Conservation (phyloP, 2,329 filamentous ascomycete genomes). For the Claviceps quebecensis region DNA sequence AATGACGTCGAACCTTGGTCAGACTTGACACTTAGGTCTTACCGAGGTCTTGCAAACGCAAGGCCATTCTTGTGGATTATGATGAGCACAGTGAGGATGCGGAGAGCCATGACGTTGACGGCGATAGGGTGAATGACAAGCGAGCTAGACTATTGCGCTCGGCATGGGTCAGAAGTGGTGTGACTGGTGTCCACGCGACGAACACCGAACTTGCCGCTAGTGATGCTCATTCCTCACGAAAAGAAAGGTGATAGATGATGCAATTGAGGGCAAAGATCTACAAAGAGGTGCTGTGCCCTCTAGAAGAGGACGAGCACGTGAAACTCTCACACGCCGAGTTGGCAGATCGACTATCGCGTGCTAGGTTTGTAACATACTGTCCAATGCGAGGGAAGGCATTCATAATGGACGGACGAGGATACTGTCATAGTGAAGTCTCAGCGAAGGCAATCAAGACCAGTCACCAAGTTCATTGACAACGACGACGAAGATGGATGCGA, state of each 20-base stretch:
- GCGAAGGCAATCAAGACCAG: constrained; percentile 11
- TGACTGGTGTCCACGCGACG: background rate
- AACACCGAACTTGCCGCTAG: background rate
- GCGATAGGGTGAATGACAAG: background rate
- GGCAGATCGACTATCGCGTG: no score
- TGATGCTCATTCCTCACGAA: constrained; percentile 1
- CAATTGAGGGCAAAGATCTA: background rate
- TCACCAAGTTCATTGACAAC: constrained; percentile 7
- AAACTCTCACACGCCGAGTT: no score
- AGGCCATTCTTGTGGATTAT: no score
- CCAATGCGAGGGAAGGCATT: constrained; percentile 8
- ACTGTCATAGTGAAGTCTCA: background rate
- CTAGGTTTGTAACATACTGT: constrained; percentile 1
- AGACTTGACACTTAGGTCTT: no score
- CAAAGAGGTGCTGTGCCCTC: background rate
- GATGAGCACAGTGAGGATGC: no score
- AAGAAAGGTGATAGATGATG: background rate
- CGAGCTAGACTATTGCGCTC: background rate
- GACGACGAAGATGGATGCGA: constrained; percentile 6
- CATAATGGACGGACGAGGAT: constrained; percentile 8
- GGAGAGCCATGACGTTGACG: no score
- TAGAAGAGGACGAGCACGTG: no score
- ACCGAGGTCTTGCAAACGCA: no score
- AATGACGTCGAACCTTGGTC: no score
- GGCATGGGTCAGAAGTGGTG: background rate